Conservation (phyloP, 1,284 basidiomycete genomes). For the Mycena sp. region DNA sequence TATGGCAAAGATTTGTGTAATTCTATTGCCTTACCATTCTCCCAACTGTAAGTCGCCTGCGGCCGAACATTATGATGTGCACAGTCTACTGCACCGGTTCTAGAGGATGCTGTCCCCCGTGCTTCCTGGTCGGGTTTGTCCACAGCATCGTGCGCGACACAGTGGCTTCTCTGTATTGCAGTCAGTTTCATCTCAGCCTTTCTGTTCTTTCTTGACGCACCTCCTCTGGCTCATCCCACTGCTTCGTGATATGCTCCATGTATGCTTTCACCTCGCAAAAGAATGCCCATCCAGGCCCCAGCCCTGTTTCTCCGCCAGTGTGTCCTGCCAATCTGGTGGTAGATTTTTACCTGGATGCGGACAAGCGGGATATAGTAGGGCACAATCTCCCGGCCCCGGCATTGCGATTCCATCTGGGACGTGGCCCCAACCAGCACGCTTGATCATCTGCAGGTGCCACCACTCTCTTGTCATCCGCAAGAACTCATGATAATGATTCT, state of each 20-base stretch:
- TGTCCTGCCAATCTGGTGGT: too few relatives aligned
- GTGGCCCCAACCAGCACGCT: too few relatives aligned
- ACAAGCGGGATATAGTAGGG: too few relatives aligned
- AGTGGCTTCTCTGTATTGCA: conserved; percentile 26
- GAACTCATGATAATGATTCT: too few relatives aligned
- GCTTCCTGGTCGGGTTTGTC: conserved; percentile 18
- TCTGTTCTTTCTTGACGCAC: not conserved
- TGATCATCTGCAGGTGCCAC: too few relatives aligned
- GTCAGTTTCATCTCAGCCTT: not conserved
- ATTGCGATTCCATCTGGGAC: too few relatives aligned
- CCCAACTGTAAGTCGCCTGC: conserved; percentile 30
- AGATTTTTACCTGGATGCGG: too few relatives aligned
- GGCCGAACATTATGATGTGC: conserved; percentile 39
- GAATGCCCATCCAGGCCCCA: conserved; percentile 23
- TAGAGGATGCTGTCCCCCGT: conserved; percentile 33
- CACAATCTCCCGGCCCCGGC: too few relatives aligned
- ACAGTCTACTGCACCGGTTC: conserved; percentile 36
- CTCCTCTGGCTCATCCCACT: conserved; percentile 10
- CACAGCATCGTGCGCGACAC: too few relatives aligned
- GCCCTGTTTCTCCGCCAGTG: conserved; percentile 34
- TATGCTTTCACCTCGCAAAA: too few relatives aligned
- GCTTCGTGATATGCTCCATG: conserved; percentile 31
- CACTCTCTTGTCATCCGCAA: too few relatives aligned
- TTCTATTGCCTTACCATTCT: too few relatives aligned
- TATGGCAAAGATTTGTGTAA: conserved; percentile 45